These are phyloP conservation scores for Eragrostis nindensis DNA, from an alignment of 176 grass and related monocot genomes.

Conservation along the genomic window DNA sequence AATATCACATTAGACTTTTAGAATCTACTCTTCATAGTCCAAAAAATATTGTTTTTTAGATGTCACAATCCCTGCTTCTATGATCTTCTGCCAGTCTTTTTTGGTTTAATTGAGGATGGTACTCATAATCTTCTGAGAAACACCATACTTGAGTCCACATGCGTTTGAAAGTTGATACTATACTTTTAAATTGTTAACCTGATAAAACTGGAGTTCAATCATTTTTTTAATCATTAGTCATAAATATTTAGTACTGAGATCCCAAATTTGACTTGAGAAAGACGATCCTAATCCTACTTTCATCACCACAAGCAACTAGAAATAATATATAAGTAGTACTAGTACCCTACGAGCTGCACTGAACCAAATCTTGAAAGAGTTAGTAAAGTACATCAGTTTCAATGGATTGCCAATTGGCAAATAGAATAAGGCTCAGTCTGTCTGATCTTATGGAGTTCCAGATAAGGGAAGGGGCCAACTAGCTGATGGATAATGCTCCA, in stretches of 20 bases:
- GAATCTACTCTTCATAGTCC: neutral
- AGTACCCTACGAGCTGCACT: slow-evolving; percentile 10
- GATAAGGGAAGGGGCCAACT: neutral
- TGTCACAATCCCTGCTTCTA: neutral
- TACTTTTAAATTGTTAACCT: neutral
- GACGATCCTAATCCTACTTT: neutral
- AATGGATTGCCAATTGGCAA: slow-evolving; percentile 11
- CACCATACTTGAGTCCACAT: too few relatives aligned
- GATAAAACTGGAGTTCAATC: neutral
- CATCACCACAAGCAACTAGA: neutral
- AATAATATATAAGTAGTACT: neutral
- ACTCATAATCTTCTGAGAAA: neutral
- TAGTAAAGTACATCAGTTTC: neutral
- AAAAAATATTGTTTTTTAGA: neutral
- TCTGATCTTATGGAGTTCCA: slow-evolving; percentile 13
- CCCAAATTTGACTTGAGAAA: neutral
- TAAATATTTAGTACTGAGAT: neutral
- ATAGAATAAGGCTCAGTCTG: neutral
- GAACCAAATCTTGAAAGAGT: neutral
- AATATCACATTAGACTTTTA: neutral
- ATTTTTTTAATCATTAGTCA: neutral
- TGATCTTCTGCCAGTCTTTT: neutral
- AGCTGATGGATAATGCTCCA: slow-evolving; percentile 52
- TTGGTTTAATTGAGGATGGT: neutral
- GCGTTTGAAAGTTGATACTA: neutral